A percentile compares a stretch with the other conserved stretches of the same genome.
phyloP scores from a whole-genome alignment of 768 basidiomycete species.

The Pulveroboletus sp. region DNA sequence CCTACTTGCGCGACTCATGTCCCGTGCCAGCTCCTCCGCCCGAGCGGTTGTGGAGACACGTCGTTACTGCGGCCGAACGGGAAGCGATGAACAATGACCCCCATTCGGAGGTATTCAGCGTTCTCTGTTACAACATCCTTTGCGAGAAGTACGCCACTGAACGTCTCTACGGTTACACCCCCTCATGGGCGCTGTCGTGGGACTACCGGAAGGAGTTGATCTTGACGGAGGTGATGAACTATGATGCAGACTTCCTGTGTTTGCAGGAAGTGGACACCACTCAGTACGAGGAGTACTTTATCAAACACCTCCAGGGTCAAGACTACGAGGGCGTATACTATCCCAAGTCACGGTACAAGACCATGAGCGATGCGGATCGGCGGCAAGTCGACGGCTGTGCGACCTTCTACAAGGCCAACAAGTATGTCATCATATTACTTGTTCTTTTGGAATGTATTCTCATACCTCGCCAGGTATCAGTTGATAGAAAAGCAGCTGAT shows the following conservation, averaged over 20 bases:
- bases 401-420: constrained; percentile 86
- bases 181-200: constrained; percentile 96
- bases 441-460: background rate
- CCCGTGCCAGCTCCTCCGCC: constrained; percentile 79
- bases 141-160: constrained; percentile 89
- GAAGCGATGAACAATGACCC: constrained; percentile 60
- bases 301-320: constrained; percentile 60
- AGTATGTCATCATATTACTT: constrained; percentile 52
- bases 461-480: constrained; percentile 58
- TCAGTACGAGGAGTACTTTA: constrained; percentile 90
- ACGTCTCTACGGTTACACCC: constrained; percentile 91
- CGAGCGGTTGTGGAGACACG: constrained; percentile 69
- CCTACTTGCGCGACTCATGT: constrained; percentile 90
- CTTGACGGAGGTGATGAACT: constrained; percentile 74
- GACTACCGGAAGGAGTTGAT: constrained; percentile 88
- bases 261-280: constrained; percentile 93
- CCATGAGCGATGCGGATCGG: constrained; percentile 83
- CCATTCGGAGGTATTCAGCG: constrained; percentile 68
- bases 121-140: constrained; percentile 91
- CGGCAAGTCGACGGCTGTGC: constrained; percentile 94
- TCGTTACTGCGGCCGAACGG: constrained; percentile 55
- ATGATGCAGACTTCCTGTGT: constrained; percentile 87
- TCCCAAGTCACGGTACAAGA: constrained; percentile 90
- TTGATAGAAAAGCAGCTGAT: constrained; percentile 91
- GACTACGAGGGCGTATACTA: constrained; percentile 91